Percentiles rank a stretch among this genome's conserved stretches.
phyloP scores from a whole-genome alignment of 176 grass and related monocot genomes.

The Carex kokanica region DNA sequence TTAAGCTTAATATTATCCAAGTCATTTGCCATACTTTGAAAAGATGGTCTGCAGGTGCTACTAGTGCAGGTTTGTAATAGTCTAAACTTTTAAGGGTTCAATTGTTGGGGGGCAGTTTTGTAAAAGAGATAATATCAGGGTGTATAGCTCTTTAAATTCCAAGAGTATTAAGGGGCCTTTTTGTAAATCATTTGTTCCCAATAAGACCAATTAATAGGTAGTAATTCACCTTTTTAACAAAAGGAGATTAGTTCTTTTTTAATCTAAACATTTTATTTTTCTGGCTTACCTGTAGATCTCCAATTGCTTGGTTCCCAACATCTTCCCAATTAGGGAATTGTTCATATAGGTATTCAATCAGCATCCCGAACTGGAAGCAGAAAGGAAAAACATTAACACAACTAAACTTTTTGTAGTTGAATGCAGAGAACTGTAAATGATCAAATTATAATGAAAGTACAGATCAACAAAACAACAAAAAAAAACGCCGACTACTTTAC shows the following conservation, averaged over 20 bases:
- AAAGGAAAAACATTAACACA: slow-evolving; percentile 27
- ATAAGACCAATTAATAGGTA: not conserved
- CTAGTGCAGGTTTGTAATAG: not conserved
- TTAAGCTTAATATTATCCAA: not conserved
- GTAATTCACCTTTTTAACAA: not conserved
- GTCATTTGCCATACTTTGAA: not conserved
- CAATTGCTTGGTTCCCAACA: slow-evolving; percentile 83
- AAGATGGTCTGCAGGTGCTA: not conserved
- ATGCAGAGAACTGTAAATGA: not conserved
- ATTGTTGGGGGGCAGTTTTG: not conserved
- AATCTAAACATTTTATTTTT: not conserved
- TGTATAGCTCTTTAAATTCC: not conserved
- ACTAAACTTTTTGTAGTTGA: not conserved
- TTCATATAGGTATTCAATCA: slow-evolving; percentile 92
- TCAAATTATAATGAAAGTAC: not conserved
- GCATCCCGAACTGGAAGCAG: slow-evolving; percentile 86
- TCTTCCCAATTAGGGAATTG: slow-evolving; percentile 94
- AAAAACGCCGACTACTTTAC: not conserved
- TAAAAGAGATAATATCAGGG: not conserved
- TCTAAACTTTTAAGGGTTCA: not conserved
- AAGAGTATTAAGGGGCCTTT: not conserved
- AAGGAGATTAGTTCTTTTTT: not conserved
- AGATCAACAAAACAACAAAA: not conserved
- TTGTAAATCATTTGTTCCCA: not conserved
- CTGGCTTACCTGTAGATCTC: slow-evolving; percentile 78